phyloP scores from a whole-genome alignment of 208 protist genomes.

The Leptomonas seymouri region DNA sequence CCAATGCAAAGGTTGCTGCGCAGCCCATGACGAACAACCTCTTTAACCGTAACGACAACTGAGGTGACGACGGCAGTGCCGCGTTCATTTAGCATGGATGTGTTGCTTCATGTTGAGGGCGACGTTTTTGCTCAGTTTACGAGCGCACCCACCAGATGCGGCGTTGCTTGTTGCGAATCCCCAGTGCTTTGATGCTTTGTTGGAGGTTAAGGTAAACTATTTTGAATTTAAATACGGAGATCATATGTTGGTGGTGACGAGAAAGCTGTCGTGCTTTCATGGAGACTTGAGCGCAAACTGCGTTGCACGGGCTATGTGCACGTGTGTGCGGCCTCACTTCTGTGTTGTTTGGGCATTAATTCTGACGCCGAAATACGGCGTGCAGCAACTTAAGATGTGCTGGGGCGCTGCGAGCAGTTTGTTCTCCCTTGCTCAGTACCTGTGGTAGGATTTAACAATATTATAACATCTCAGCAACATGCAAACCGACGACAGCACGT shows the following conservation, averaged over 20 bases:
- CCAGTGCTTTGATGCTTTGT: neutral
- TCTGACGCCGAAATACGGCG: neutral
- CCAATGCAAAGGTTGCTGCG: conserved; percentile 17
- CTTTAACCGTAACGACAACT: conserved; percentile 51
- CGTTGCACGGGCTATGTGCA: neutral
- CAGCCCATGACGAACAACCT: conserved; percentile 39
- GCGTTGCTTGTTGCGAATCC: neutral
- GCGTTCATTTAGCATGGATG: neutral
- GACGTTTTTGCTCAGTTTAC: neutral
- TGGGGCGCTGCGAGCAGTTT: neutral
- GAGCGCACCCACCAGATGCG: too few species aligned
- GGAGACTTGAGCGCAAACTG: neutral
- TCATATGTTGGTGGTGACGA: too few species aligned
- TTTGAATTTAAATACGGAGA: too few species aligned
- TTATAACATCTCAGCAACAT: conserved; percentile 11
- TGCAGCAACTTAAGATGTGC: neutral
- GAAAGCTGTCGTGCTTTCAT: conserved; percentile 6
- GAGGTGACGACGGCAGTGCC: neutral
- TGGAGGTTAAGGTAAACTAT: too few species aligned
- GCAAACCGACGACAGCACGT: neutral
- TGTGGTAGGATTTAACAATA: neutral
- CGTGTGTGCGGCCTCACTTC: neutral
- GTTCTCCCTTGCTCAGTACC: neutral
- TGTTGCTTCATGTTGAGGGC: neutral
- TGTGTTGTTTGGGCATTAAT: conserved; percentile 13